A percentile compares a stretch with the other conserved stretches of the same genome.
phyloP scores from a whole-genome alignment of 371 early-diverging fungal species.

The Mortierella sp. region DNA sequence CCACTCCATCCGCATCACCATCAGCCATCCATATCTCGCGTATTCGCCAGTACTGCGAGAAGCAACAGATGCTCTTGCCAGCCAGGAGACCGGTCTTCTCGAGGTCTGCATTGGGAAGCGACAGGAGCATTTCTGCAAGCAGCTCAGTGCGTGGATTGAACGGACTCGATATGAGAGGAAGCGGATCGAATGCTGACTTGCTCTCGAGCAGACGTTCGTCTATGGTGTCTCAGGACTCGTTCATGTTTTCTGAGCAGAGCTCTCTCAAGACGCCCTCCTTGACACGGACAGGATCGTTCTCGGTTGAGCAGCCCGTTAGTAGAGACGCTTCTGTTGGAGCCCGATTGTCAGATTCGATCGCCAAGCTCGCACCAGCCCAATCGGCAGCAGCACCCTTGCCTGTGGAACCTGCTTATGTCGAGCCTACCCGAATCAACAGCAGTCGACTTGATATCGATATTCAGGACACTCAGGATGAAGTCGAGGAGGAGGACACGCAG shows the following conservation, averaged over 20 bases:
- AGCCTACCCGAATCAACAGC: background rate
- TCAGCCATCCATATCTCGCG: conserved; percentile 35
- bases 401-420: background rate
- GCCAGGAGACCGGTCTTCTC: conserved; percentile 54
- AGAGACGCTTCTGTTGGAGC: conserved; percentile 2
- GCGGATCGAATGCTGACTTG: conserved; percentile 17
- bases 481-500: background rate
- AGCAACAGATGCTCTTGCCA: conserved; percentile 55
- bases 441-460: background rate
- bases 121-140: conserved; percentile 34
- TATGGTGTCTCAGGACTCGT: conserved; percentile 52
- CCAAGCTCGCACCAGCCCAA: background rate
- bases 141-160: conserved; percentile 21
- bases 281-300: conserved; percentile 43
- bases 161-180: conserved; percentile 20
- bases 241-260: conserved; percentile 46
- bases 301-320: conserved; percentile 9
- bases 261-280: conserved; percentile 37
- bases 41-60: conserved; percentile 56
- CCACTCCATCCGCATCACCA: conserved; percentile 29
- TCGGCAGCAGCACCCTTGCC: background rate
- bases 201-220: conserved; percentile 52
- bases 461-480: conserved; percentile 11
- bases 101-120: conserved; percentile 34
- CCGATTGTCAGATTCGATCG: background rate